These are phyloP conservation scores for Graphilbum fragrans DNA, from an alignment of 2,329 filamentous ascomycete species.

Conservation along the genomic window DNA sequence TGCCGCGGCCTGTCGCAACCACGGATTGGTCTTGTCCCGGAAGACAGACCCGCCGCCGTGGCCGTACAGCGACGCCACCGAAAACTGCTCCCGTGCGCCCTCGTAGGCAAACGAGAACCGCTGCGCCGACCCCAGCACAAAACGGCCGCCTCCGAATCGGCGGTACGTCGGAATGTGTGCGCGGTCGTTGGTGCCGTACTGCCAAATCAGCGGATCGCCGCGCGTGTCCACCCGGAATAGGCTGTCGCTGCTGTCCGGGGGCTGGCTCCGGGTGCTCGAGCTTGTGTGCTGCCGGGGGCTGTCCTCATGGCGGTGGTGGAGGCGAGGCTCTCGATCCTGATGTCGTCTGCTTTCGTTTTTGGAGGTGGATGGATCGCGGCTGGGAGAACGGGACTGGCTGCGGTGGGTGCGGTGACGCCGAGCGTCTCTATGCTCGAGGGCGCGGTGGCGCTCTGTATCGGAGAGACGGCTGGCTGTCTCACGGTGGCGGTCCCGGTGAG, in stretches of 20 bases:
- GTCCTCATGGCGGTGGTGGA: too few species aligned
- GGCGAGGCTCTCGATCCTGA: neutral
- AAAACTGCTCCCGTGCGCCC: conserved; percentile 43
- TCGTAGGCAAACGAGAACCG: conserved; percentile 54
- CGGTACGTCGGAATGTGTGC: conserved; percentile 61
- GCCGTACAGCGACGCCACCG: conserved; percentile 31
- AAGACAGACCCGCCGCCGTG: conserved; percentile 24
- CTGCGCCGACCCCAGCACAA: conserved; percentile 56
- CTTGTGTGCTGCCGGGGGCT: neutral
- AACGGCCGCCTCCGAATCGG: conserved; percentile 52
- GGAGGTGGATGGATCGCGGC: too few species aligned
- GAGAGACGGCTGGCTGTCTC: too few species aligned
- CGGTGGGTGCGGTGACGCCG: too few species aligned
- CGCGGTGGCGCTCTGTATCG: too few species aligned
- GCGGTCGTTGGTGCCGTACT: conserved; percentile 62
- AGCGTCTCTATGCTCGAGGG: too few species aligned
- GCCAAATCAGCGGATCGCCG: conserved; percentile 64
- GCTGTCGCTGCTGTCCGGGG: conserved; percentile 5
- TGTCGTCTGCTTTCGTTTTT: neutral
- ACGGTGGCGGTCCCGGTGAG: too few species aligned
- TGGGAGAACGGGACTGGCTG: too few species aligned
- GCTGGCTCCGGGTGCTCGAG: neutral
- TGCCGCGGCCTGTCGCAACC: conserved; percentile 25
- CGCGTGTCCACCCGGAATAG: conserved; percentile 56
- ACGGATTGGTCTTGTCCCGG: conserved; percentile 28